Evolutionary conservation across 257 asterid species (phyloP).

Genomic region (Leonotis leonurus): DNA sequence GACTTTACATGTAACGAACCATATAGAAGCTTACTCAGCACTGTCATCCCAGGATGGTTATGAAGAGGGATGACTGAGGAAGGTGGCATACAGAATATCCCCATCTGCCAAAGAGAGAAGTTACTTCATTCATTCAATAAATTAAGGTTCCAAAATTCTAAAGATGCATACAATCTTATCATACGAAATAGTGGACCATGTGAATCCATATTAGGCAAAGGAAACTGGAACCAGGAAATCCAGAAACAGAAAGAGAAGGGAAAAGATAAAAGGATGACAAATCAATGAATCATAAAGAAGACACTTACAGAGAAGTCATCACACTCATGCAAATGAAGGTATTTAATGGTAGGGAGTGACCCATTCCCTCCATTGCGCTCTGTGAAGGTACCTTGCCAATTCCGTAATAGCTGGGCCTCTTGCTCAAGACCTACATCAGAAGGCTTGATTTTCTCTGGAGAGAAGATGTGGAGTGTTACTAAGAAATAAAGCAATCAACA

Average conservation of each 20-base stretch:
- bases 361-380: constrained; percentile 49
- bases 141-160: constrained; percentile 4
- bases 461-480: constrained; percentile 19
- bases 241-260: background rate
- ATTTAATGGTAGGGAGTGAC: constrained; percentile 58
- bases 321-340: constrained; percentile 82
- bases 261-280: background rate
- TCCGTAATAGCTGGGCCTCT: constrained; percentile 81
- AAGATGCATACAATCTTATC: background rate
- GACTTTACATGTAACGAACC: constrained; percentile 83
- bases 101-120: constrained; percentile 56
- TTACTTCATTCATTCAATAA: constrained; percentile 16
- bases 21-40: constrained; percentile 92
- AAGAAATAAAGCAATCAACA: constrained; percentile 5
- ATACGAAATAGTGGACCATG: background rate
- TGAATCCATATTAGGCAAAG: background rate
- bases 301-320: constrained; percentile 83
- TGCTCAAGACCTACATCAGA: constrained; percentile 97
- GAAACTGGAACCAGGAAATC: background rate
- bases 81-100: constrained; percentile 96
- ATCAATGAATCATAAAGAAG: constrained; percentile 10
- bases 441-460: constrained; percentile 92
- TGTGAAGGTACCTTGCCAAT: constrained; percentile 50
- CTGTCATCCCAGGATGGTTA: constrained; percentile 99
- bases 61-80: constrained; percentile 93